Percentiles rank a stretch among this genome's conserved stretches.
Evolutionary conservation across 1,139 yeast species (phyloP).

Genomic region (Blastobotrys aristatus): DNA sequence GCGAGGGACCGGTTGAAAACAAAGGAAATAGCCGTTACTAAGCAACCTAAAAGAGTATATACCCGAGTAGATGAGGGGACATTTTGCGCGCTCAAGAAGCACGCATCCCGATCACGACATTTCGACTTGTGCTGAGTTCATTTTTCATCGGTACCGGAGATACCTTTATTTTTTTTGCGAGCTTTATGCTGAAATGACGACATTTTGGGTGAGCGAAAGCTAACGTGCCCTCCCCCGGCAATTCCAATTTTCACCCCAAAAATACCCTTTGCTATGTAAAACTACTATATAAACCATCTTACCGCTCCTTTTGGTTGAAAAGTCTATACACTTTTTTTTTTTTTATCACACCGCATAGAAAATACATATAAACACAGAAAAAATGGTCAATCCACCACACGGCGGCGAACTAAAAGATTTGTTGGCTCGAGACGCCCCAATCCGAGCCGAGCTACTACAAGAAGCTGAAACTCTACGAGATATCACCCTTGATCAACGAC

Average conservation of each 20-base stretch:
- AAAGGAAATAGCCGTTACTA: no score
- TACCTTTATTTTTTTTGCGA: conserved; percentile 4
- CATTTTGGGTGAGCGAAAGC: conserved; percentile 4
- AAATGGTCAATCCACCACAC: conserved; percentile 75
- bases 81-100: no score
- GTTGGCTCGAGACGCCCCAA: conserved; percentile 69
- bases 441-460: conserved; percentile 48
- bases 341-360: no score
- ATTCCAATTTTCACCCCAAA: background rate
- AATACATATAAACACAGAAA: conserved; percentile 7
- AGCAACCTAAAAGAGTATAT: no score
- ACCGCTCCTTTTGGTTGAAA: no score
- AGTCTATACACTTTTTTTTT: no score
- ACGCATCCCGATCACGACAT: conserved; percentile 3
- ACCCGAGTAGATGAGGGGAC: no score
- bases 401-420: conserved; percentile 88
- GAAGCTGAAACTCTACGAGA: conserved; percentile 55
- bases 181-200: conserved; percentile 10
- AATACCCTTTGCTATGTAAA: background rate
- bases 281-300: background rate
- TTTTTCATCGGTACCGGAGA: background rate
- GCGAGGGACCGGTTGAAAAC: no score
- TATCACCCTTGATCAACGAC: conserved; percentile 72
- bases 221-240: no score
- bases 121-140: background rate